A percentile compares a stretch with the other conserved stretches of the same genome.
These are phyloP conservation scores for Pseudoturritis turrita DNA, from an alignment of 345 rosid species.

Conservation along the genomic window DNA sequence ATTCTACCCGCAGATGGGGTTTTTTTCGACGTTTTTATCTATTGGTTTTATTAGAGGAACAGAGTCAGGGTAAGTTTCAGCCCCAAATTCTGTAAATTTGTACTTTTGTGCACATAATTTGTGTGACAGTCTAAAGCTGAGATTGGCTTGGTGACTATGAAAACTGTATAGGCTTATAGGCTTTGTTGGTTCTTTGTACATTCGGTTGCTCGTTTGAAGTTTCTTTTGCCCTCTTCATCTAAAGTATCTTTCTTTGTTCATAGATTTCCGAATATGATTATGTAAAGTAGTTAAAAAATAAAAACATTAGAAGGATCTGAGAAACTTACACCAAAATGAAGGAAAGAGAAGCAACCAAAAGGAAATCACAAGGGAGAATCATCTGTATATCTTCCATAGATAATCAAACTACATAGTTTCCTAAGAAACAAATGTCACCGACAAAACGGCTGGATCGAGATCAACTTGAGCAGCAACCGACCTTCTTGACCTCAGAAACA, in stretches of 20 bases:
- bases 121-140: constrained; percentile 6
- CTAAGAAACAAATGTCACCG: constrained; percentile 6
- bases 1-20: not conserved
- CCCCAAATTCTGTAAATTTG: constrained; percentile 34
- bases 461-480: constrained; percentile 55
- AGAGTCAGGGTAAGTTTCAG: constrained; percentile 28
- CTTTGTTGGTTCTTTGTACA: constrained; percentile 32
- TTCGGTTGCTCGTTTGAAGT: constrained; percentile 33
- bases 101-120: constrained; percentile 36
- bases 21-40: constrained; percentile 26
- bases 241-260: not conserved
- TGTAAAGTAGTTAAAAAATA: not conserved
- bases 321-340: constrained; percentile 19
- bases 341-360: not conserved
- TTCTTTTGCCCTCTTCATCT: constrained; percentile 12
- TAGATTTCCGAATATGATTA: not conserved
- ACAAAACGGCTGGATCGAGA: not conserved
- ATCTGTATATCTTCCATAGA: constrained; percentile 6
- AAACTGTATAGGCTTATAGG: constrained; percentile 31
- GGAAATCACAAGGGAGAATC: constrained; percentile 9
- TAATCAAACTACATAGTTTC: not conserved
- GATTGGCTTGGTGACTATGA: constrained; percentile 19
- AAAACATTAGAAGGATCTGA: constrained; percentile 5
- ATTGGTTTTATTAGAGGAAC: constrained; percentile 31
- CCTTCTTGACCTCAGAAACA: constrained; percentile 66